Evolutionary conservation across 176 grass and related monocot species (phyloP), one percentile per base, ranked within the genome.

Genomic region (Elymus sibiricus): DNA sequence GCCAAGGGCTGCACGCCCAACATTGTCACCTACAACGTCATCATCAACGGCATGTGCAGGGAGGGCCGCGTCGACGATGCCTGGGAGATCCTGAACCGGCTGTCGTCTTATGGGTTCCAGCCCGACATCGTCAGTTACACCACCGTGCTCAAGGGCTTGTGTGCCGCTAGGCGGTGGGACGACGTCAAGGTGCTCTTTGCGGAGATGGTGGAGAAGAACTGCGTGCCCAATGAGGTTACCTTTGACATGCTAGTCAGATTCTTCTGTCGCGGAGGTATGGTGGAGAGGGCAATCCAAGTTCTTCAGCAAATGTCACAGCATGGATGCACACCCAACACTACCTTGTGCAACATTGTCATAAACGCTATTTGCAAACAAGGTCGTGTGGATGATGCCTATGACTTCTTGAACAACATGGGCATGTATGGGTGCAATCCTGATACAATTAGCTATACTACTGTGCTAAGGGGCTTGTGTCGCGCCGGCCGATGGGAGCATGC

Each of bases 21-120:
- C 80, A 88, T 89, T 24, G 90, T 92, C 85, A 92, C 90, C 3
- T 94, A 90, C 78, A 94, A 91, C n/a, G 90, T 91, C 73, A 92
- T 94, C 84, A 91, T 92, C 27, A 89, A 91, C 34, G 90, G 90
- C 31, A 89, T 94, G 84, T 94, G 90, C 81, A 92, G 77, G 55
- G 90, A 94, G 58, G 87, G 92, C 12, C 75, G 74, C 2, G 83
- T 92, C 4, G 87, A 94, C 8, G 84, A 86, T 3, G 92, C 92
- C 0, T 73, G 29, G 42, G 85, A 92, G 72, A 72, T 94, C 67
- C 11, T 94, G 84, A 69, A 87, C 15, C 79, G 82, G 29, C 12
- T 94, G 37, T 83, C 92, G 6, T 79, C 87, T 0, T 77, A 89
- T 12, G 92, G 92, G 3, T 94, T 91, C 69, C 58, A 92, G 66